These are phyloP conservation scores for Cicer chorassanicum DNA, from an alignment of 306 rosid species.

Conservation along the genomic window DNA sequence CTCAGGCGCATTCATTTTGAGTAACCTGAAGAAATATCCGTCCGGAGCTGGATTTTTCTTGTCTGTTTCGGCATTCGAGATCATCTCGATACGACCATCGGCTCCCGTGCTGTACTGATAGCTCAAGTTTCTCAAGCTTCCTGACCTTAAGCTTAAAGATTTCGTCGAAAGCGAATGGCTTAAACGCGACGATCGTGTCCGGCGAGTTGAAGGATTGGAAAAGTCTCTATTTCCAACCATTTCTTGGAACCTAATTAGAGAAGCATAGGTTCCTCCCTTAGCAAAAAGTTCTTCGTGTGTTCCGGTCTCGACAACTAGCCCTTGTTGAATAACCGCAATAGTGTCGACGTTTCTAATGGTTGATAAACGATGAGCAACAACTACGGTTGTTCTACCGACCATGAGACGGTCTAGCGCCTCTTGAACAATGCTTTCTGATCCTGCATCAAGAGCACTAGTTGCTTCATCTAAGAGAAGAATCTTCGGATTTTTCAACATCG, in stretches of 20 bases:
- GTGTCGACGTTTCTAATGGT: conserved; percentile 89
- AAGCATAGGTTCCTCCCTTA: conserved; percentile 83
- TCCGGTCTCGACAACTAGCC: conserved; percentile 94
- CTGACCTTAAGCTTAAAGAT: conserved; percentile 88
- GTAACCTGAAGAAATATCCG: conserved; percentile 79
- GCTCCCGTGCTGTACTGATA: conserved; percentile 95
- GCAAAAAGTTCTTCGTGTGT: conserved; percentile 91
- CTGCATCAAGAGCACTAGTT: conserved; percentile 95
- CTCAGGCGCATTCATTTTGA: conserved; percentile 89
- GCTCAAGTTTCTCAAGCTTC: conserved; percentile 92
- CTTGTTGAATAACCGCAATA: conserved; percentile 95
- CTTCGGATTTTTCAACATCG: conserved; percentile 92
- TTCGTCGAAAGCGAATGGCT: conserved; percentile 94
- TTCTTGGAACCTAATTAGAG: conserved; percentile 94
- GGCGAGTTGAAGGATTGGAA: conserved; percentile 84
- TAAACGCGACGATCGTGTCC: conserved; percentile 81
- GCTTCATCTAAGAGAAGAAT: conserved; percentile 97
- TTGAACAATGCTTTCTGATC: conserved; percentile 96
- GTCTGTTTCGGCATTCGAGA: conserved; percentile 92
- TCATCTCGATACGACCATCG: conserved; percentile 96
- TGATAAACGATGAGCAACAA: conserved; percentile 91
- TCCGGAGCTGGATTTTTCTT: conserved; percentile 84
- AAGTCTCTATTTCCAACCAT: conserved; percentile 85
- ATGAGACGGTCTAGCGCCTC: conserved; percentile 96
- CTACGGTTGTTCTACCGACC: conserved; percentile 93